Evolutionary conservation across 352 stramenopile species (phyloP).

Genomic region (Detonula confervacea): DNA sequence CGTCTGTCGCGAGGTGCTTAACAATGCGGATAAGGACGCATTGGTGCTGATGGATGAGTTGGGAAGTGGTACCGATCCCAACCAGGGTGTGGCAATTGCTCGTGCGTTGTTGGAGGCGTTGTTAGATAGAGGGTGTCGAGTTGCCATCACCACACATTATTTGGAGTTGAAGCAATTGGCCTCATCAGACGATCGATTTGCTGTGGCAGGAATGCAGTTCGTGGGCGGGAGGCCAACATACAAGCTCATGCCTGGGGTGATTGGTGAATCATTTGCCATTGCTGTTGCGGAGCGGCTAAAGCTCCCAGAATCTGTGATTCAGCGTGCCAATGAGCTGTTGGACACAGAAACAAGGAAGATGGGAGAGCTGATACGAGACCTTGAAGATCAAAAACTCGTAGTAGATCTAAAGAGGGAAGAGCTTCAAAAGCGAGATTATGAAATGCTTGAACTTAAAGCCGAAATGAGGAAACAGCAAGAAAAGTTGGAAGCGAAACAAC

Average conservation of each 20-base stretch:
- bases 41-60: constrained; percentile 89
- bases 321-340: constrained; percentile 82
- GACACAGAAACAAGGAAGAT: constrained; percentile 83
- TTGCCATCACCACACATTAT: constrained; percentile 89
- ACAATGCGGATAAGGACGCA: constrained; percentile 61
- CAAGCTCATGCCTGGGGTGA: constrained; percentile 81
- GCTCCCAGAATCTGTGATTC: constrained; percentile 75
- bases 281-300: constrained; percentile 78
- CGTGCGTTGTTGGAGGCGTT: constrained; percentile 86
- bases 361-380: constrained; percentile 74
- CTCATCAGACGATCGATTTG: constrained; percentile 81
- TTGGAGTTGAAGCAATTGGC: constrained; percentile 87
- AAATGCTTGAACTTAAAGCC: constrained; percentile 65
- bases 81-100: constrained; percentile 87
- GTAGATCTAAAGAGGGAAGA: constrained; percentile 69
- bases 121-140: constrained; percentile 76
- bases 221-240: constrained; percentile 85
- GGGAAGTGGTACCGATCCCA: constrained; percentile 87
- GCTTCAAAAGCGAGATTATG: constrained; percentile 63
- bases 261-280: constrained; percentile 88
- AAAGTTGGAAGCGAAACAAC: constrained; percentile 68
- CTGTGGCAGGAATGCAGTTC: constrained; percentile 88
- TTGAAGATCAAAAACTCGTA: constrained; percentile 81
- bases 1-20: constrained; percentile 73
- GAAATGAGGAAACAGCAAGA: constrained; percentile 71